Base-by-base conservation (phyloP, 108 stramenopile genomes). In the Cyclotella kingstonii region DNA sequence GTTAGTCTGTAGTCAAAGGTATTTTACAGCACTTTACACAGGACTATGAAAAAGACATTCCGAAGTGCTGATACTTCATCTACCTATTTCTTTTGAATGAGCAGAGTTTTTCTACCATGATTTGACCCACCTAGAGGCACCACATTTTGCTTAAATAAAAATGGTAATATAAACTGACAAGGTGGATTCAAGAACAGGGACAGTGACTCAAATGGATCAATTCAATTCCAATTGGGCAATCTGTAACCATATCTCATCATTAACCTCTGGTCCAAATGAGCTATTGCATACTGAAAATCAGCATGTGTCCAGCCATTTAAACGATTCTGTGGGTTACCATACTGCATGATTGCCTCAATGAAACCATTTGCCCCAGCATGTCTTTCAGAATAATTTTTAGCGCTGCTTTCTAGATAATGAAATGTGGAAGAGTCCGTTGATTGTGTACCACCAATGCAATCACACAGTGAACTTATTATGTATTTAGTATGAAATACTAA, bases 381-480 rank as follows among this genome's bases (percentile, higher is more conserved):
- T 34, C 17, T 23, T 19, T 31, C 78, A 3, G 14, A 35, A 4
- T 54, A 38, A 21, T 38, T 66, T 60, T 89, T 89, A 57, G 84
- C 87, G 30, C 76, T 77, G 2, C 81, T 78, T 11, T 72, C 70
- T 4, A 81, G 54, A 38, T 66, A 78, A 15, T 34, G 25, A 58
- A 85, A 83, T 28, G 83, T 76, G 10, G 11, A 15, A 21, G n/a
- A 41, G n/a, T 17, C 40, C 0, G 36, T 54, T 5, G 64, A 53
- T 10, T 82, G 68, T 14, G 58, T 26, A 2, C 91, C 91, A 22
- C 84, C 89, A 9, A 77, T 82, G 61, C 89, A 91, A 46, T 80
- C 74, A 63, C 89, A 91, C 14, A 85, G 46, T 17, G 34, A 12
- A 23, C 47, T 66, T 6, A 82, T 73, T 4, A 86, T 80, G 35